Evolutionary conservation across 208 protist genomes (phyloP).

Genomic region (Trypanosoma brucei): DNA sequence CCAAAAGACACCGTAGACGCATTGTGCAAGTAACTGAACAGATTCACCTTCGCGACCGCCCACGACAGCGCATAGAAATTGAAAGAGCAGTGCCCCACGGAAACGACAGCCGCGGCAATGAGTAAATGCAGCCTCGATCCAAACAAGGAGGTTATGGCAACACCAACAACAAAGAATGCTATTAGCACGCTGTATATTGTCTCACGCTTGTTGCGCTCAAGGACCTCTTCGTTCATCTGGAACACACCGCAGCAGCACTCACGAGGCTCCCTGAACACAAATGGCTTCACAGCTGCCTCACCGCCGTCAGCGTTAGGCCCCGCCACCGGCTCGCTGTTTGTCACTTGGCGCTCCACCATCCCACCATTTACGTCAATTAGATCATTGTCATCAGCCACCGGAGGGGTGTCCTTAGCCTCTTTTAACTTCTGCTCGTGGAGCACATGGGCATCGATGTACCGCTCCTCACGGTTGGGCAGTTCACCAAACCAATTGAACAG

Average conservation of each 20-base stretch:
- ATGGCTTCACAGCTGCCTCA: background rate
- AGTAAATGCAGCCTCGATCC: constrained; percentile 33
- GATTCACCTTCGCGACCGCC: constrained; percentile 60
- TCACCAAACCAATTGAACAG: constrained; percentile 41
- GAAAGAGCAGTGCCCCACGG: constrained; percentile 31
- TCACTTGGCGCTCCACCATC: background rate
- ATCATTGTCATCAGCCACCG: no score
- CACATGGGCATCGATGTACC: constrained; percentile 13
- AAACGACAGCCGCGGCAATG: constrained; percentile 32
- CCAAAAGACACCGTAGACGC: constrained; percentile 13
- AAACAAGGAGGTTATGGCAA: constrained; percentile 38
- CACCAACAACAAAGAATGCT: constrained; percentile 38
- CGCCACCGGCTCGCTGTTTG: background rate
- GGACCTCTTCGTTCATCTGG: constrained; percentile 60
- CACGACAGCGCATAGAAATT: constrained; percentile 67
- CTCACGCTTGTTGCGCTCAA: constrained; percentile 46
- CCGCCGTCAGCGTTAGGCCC: background rate
- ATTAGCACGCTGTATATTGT: constrained; percentile 51
- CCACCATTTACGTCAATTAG: background rate
- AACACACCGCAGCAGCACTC: constrained; percentile 44
- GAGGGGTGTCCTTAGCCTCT: background rate
- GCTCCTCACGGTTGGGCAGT: constrained; percentile 26
- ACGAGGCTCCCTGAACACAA: constrained; percentile 17
- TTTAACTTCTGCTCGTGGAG: constrained; percentile 10
- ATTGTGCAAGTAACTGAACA: constrained; percentile 56